Evolutionary conservation across 75 land plant genomes (phyloP), one percentile per base, ranked within the genome.

Genomic region (Pinus albicaulis): DNA sequence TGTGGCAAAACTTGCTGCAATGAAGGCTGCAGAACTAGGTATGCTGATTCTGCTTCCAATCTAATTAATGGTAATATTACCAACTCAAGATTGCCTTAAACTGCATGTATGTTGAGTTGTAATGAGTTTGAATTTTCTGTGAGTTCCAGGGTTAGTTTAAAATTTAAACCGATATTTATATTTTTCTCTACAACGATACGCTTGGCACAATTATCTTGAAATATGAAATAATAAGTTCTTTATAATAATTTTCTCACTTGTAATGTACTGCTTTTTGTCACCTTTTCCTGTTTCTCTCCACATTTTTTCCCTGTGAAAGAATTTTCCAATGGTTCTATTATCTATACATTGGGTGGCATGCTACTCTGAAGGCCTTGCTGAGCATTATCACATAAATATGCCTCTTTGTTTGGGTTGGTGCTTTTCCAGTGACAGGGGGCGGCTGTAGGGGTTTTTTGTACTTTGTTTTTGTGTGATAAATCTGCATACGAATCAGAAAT

Each of bases 21-120:
- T 96, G 86, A 92, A 86, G 87, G 98, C 99, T 73, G 99, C 98
- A 74, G 98, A 93, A 81, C 79, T 87, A 79, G 98, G 98, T 90
- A 80, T 20, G 76, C 77, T 14, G 17, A 70, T 38, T 61, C 23
- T 31, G 5, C 68, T 64, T 64, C 41, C n/a, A 41, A 68, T 41
- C 10, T 52, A n/a, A 41, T 19, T 19, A 3, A 34, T 66, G 44
- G 16, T 5, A 48, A 48, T 31, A 16, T 28, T 26, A 61, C 64
- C 15, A 28, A 17, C 6, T 28, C 6, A 16, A 5, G 15, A 28
- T 64, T 5, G 11, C 6, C 20, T 31, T 7, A 64, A 31, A 64
- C 6, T 64, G 16, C 26, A 31, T 64, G 38, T 6, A 31, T 64
- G 38, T 6, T 16, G 31, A 2, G 19, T 31, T 31, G 68, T 31